Evolutionary conservation across 2,329 filamentous ascomycete genomes (phyloP).

Genomic region (Nemania serpens): DNA sequence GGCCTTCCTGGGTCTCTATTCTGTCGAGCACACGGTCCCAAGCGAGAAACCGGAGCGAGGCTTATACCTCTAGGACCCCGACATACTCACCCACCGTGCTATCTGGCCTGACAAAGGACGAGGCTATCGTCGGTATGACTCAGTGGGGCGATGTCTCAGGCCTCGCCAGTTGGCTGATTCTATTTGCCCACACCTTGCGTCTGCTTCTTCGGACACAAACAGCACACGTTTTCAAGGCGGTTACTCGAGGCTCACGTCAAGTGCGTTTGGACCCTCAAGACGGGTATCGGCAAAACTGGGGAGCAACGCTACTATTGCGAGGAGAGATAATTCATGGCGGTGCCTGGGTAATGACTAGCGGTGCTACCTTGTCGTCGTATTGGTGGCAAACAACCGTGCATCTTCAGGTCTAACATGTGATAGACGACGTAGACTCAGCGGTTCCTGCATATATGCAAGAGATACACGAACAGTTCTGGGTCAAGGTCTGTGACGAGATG

Average conservation of each 20-base stretch:
- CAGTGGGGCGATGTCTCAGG: slow-evolving; percentile 33
- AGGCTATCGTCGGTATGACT: slow-evolving; percentile 39
- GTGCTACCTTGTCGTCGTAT: slow-evolving; percentile 15
- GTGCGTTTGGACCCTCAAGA: slow-evolving; percentile 4
- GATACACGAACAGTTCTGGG: slow-evolving; percentile 1
- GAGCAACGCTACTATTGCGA: slow-evolving; percentile 9
- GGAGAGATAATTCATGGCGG: slow-evolving; percentile 7
- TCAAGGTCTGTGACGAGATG: slow-evolving; percentile 19
- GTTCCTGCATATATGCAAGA: slow-evolving; percentile 29
- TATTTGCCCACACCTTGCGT: slow-evolving; percentile 25
- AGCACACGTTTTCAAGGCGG: slow-evolving; percentile 11
- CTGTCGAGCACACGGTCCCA: not conserved
- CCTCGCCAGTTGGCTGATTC: slow-evolving; percentile 23
- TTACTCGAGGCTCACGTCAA: slow-evolving; percentile 20
- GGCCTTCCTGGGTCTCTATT: not conserved
- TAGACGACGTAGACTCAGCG: slow-evolving; percentile 5
- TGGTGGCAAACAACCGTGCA: slow-evolving; percentile 11
- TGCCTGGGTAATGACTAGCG: slow-evolving; percentile 17
- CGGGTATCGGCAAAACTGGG: slow-evolving; percentile 12
- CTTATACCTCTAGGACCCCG: not conserved
- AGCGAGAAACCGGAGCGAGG: slow-evolving; percentile 6
- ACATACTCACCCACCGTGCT: not conserved
- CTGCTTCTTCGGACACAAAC: slow-evolving; percentile 7
- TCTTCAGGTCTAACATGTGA: slow-evolving; percentile 26
- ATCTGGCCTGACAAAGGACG: slow-evolving; percentile 23